phyloP scores from a whole-genome alignment of 192 early-diverging fungal species.

The Coemansia sp. region DNA sequence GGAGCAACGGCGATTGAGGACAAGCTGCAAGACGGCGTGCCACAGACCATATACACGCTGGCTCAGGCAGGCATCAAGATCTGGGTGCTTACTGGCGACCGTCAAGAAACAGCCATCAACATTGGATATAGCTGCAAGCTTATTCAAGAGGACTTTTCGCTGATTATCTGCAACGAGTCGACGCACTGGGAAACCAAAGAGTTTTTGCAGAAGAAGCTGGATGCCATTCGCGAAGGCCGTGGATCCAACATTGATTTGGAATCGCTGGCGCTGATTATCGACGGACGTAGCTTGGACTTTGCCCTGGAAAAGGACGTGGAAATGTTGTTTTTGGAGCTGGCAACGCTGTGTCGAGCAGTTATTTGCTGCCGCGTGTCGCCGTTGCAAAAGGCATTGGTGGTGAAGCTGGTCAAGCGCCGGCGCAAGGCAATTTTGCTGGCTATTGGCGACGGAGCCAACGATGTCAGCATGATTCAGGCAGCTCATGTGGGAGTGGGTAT shows the following conservation, averaged over 20 bases:
- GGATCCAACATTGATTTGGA: conserved; percentile 56
- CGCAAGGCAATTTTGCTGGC: conserved; percentile 86
- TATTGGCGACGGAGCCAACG: conserved; percentile 99
- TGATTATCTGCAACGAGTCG: conserved; percentile 90
- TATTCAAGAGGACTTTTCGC: conserved; percentile 92
- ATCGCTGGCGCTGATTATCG: conserved; percentile 90
- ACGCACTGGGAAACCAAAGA: conserved; percentile 91
- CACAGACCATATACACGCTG: conserved; percentile 95
- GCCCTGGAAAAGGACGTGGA: conserved; percentile 87
- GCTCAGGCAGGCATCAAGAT: conserved; percentile 94
- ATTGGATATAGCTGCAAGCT: conserved; percentile 97
- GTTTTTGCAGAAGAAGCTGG: conserved; percentile 84
- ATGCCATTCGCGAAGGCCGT: conserved; percentile 65
- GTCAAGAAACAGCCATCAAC: conserved; percentile 99
- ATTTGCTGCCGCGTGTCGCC: conserved; percentile 98
- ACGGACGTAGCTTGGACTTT: conserved; percentile 88
- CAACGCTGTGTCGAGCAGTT: conserved; percentile 90
- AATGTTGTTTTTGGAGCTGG: conserved; percentile 80
- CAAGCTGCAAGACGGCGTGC: conserved; percentile 96
- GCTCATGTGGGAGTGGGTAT: conserved; percentile 98
- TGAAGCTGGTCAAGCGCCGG: conserved; percentile 95
- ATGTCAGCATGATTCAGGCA: conserved; percentile 99
- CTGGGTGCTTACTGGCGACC: conserved; percentile 97
- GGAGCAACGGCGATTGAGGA: conserved; percentile 99
- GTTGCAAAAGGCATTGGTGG: conserved; percentile 96